A percentile compares a stretch with the other conserved stretches of the same genome.
phyloP scores from a whole-genome alignment of 2,329 filamentous ascomycete genomes.

The Diaporthe helianthi region DNA sequence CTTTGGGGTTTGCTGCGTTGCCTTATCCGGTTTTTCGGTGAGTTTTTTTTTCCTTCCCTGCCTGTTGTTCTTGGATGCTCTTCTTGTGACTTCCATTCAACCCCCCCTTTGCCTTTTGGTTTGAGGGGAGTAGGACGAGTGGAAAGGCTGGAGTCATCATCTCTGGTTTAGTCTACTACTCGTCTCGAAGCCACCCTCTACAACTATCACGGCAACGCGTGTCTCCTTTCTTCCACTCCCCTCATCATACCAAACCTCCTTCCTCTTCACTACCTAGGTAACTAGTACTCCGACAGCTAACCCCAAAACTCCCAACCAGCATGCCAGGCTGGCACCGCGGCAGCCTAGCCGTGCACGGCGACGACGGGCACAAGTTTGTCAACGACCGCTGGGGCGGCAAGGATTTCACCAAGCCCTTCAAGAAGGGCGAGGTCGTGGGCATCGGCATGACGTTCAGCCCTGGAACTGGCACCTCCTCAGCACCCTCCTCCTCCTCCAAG shows the following conservation, averaged over 20 bases:
- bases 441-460: constrained; percentile 71
- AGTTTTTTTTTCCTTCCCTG: background rate
- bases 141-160: background rate
- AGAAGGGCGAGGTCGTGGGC: constrained; percentile 71
- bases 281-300: background rate
- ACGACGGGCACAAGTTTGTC: constrained; percentile 78
- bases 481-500: background rate
- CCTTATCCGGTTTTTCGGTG: constrained; percentile 77
- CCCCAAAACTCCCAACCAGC: background rate
- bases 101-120: no score
- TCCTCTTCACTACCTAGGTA: no score
- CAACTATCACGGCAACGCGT: background rate
- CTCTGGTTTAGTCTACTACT: background rate
- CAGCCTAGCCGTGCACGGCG: constrained; percentile 77
- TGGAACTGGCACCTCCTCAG: constrained; percentile 33
- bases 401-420: constrained; percentile 70
- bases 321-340: constrained; percentile 84
- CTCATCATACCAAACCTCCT: no score
- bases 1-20: constrained; percentile 73
- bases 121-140: no score
- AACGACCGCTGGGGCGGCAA: constrained; percentile 78
- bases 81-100: no score
- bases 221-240: no score
- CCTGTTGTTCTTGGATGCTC: no score
- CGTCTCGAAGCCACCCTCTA: background rate